These are phyloP conservation scores for Talaromyces sp. DNA, from an alignment of 2,329 filamentous ascomycete genomes.

Conservation along the genomic window DNA sequence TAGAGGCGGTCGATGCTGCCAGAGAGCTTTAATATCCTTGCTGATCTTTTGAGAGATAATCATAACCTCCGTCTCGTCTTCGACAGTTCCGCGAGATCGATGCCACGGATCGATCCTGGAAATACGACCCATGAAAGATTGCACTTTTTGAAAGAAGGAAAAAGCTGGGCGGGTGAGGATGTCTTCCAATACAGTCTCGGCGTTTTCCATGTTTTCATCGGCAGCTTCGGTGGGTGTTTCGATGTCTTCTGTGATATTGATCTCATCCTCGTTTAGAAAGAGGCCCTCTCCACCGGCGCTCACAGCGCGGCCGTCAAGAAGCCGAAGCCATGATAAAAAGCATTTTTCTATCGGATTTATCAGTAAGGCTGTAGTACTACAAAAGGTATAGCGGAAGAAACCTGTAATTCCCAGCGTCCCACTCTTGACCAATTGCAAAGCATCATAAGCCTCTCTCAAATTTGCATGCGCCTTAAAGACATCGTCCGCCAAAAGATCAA, in stretches of 20 bases:
- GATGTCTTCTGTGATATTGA: constrained; percentile 16
- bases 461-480: constrained; percentile 45
- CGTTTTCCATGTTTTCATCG: constrained; percentile 7
- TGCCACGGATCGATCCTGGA: constrained; percentile 54
- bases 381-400: not conserved
- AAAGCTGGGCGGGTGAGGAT: constrained; percentile 51
- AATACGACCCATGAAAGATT: constrained; percentile 53
- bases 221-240: constrained; percentile 18
- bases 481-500: constrained; percentile 43
- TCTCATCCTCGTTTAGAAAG: constrained; percentile 46
- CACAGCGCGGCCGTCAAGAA: constrained; percentile 51
- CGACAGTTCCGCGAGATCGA: constrained; percentile 49
- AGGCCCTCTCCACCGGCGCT: constrained; percentile 52
- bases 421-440: constrained; percentile 41
- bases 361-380: not conserved
- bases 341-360: constrained; percentile 37
- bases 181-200: constrained; percentile 50
- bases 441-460: constrained; percentile 44
- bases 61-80: constrained; percentile 56
- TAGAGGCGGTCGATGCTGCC: constrained; percentile 46
- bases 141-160: constrained; percentile 53
- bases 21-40: constrained; percentile 46
- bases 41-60: constrained; percentile 47
- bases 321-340: constrained; percentile 49
- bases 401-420: constrained; percentile 13